These are phyloP conservation scores for Hymenochaete sp. DNA, from an alignment of 1,284 basidiomycete genomes.

Conservation along the genomic window DNA sequence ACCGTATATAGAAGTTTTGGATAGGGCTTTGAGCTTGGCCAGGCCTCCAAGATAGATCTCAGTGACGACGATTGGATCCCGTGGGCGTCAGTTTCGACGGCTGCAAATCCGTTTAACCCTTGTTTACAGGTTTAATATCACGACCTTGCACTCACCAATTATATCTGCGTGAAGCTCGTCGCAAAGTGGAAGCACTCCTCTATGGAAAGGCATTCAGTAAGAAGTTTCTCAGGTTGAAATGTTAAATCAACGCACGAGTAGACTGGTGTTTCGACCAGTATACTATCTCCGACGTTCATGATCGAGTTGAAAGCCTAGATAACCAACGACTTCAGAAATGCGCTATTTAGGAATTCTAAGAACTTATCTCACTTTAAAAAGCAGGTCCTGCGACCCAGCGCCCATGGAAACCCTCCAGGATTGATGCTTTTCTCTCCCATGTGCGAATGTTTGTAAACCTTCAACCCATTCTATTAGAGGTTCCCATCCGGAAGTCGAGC, in stretches of 20 bases:
- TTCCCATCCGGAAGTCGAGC: slow-evolving; percentile 64
- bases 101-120: slow-evolving; percentile 31
- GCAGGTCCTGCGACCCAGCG: slow-evolving; percentile 79
- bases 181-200: slow-evolving; percentile 7
- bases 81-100: slow-evolving; percentile 72
- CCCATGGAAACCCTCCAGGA: slow-evolving; percentile 74
- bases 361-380: slow-evolving; percentile 59
- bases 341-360: background rate
- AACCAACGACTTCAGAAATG: background rate
- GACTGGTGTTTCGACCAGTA: slow-evolving; percentile 58
- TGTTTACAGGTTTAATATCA: background rate
- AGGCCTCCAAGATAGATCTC: slow-evolving; percentile 60
- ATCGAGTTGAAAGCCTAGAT: slow-evolving; percentile 39
- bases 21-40: slow-evolving; percentile 65
- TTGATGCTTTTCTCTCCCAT: slow-evolving; percentile 49
- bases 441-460: slow-evolving; percentile 57
- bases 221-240: background rate
- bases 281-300: slow-evolving; percentile 45
- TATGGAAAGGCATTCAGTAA: slow-evolving; percentile 8
- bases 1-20: slow-evolving; percentile 84
- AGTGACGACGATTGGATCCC: slow-evolving; percentile 66
- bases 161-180: slow-evolving; percentile 15
- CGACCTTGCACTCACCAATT: slow-evolving; percentile 9
- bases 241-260: slow-evolving; percentile 59
- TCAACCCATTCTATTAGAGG: slow-evolving; percentile 58